Evolutionary conservation across 306 rosid species (phyloP).

Genomic region (Lathyrus sativus): DNA sequence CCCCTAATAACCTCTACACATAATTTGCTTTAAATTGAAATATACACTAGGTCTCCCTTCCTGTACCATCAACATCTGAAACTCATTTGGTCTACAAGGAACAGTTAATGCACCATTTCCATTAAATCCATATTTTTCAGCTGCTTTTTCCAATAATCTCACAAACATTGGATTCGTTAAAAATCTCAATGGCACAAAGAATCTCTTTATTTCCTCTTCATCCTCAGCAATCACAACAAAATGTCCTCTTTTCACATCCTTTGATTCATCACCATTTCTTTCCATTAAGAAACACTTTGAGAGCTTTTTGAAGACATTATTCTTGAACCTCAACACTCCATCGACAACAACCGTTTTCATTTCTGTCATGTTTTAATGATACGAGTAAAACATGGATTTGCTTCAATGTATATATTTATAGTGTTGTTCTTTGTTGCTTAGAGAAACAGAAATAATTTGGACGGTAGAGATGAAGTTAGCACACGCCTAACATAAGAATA

Average conservation of each 20-base stretch:
- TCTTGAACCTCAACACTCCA: constrained; percentile 51
- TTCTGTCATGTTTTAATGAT: not conserved
- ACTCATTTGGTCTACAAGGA: constrained; percentile 67
- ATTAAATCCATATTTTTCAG: constrained; percentile 74
- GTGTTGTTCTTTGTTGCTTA: not conserved
- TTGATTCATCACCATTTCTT: constrained; percentile 30
- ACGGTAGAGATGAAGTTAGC: constrained; percentile 9
- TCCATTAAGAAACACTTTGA: constrained; percentile 43
- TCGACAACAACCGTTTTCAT: constrained; percentile 43
- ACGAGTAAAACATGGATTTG: not conserved
- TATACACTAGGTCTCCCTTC: constrained; percentile 12
- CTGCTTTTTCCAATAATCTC: constrained; percentile 63
- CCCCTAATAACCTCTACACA: not conserved
- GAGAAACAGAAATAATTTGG: not conserved
- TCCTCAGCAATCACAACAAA: constrained; percentile 69
- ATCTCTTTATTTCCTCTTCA: constrained; percentile 54
- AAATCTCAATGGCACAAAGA: constrained; percentile 64
- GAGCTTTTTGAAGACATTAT: constrained; percentile 51
- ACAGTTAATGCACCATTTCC: constrained; percentile 65
- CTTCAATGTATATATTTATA: constrained; percentile 24
- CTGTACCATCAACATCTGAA: constrained; percentile 59
- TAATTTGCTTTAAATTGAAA: constrained; percentile 8
- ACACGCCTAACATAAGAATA: constrained; percentile 24
- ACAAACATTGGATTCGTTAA: constrained; percentile 58
- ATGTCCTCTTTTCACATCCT: constrained; percentile 72